phyloP scores from a whole-genome alignment of 768 basidiomycete genomes.

The Leccinellum rugosiceps region DNA sequence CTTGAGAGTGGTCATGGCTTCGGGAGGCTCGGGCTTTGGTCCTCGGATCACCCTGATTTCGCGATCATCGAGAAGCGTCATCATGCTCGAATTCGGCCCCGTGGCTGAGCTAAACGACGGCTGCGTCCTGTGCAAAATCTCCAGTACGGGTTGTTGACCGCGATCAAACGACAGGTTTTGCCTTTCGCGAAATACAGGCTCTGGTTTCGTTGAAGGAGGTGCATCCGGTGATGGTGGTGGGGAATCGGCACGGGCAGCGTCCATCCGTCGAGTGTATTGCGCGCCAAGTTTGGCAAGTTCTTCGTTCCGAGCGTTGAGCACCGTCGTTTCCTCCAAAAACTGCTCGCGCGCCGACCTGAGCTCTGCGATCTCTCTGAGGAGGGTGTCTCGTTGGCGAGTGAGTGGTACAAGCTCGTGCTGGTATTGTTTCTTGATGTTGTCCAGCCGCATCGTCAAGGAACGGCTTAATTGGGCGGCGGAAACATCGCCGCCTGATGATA shows the following conservation, averaged over 20 bases:
- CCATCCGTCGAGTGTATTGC: slow-evolving; percentile 78
- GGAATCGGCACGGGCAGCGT: slow-evolving; percentile 32
- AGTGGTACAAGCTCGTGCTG: slow-evolving; percentile 83
- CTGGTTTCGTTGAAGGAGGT: slow-evolving; percentile 4
- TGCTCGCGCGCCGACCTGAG: slow-evolving; percentile 83
- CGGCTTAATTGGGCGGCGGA: slow-evolving; percentile 50
- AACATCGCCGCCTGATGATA: slow-evolving; percentile 32
- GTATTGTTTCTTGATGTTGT: slow-evolving; percentile 85
- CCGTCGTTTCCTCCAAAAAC: slow-evolving; percentile 88
- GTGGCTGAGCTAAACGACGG: slow-evolving; percentile 14
- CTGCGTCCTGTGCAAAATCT: slow-evolving; percentile 3
- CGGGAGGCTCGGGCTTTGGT: slow-evolving; percentile 34
- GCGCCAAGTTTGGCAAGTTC: slow-evolving; percentile 86
- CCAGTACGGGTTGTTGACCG: slow-evolving; percentile 7
- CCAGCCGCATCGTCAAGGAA: slow-evolving; percentile 80
- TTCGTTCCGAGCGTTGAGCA: slow-evolving; percentile 88
- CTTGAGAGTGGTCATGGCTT: slow-evolving; percentile 48
- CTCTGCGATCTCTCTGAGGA: slow-evolving; percentile 80
- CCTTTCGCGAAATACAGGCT: slow-evolving; percentile 17
- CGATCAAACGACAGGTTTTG: slow-evolving; percentile 32
- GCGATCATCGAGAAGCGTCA: slow-evolving; percentile 26
- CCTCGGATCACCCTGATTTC: slow-evolving; percentile 26
- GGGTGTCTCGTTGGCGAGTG: slow-evolving; percentile 72
- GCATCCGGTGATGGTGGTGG: slow-evolving; percentile 9
- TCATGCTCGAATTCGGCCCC: slow-evolving; percentile 17